Evolutionary conservation across 1,284 basidiomycete genomes (phyloP).

Genomic region (Amylostereum chailletii): DNA sequence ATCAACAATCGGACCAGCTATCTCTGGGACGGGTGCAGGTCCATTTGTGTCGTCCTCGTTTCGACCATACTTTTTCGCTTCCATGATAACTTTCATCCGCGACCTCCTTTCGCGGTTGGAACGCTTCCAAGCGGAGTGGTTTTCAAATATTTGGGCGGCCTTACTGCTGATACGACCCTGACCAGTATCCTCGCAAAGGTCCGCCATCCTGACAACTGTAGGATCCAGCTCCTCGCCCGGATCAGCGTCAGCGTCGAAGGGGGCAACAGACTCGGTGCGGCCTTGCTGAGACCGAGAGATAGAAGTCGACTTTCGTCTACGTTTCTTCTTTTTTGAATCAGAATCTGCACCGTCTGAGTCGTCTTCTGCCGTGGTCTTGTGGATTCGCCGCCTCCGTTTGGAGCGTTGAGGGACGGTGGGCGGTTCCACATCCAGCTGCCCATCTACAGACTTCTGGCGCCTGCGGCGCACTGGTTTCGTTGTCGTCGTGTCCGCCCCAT

Average conservation of each 20-base stretch:
- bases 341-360: neutral
- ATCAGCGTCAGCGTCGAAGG: conserved; percentile 46
- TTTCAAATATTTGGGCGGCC: conserved; percentile 56
- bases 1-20: neutral
- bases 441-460: no score
- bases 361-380: neutral
- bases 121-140: conserved; percentile 61
- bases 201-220: conserved; percentile 68
- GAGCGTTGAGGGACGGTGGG: no score
- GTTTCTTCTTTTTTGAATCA: neutral
- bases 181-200: conserved; percentile 64
- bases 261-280: conserved; percentile 38
- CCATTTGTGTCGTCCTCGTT: conserved; percentile 33
- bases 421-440: no score
- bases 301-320: neutral
- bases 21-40: conserved; percentile 9
- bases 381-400: neutral
- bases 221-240: conserved; percentile 73
- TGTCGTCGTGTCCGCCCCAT: no score
- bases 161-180: conserved; percentile 68
- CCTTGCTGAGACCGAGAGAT: neutral
- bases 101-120: conserved; percentile 54
- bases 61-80: conserved; percentile 64
- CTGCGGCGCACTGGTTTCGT: no score
- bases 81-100: conserved; percentile 51